Evolutionary conservation across 176 grass and related monocot species (phyloP).

Genomic region (Oryza punctata): DNA sequence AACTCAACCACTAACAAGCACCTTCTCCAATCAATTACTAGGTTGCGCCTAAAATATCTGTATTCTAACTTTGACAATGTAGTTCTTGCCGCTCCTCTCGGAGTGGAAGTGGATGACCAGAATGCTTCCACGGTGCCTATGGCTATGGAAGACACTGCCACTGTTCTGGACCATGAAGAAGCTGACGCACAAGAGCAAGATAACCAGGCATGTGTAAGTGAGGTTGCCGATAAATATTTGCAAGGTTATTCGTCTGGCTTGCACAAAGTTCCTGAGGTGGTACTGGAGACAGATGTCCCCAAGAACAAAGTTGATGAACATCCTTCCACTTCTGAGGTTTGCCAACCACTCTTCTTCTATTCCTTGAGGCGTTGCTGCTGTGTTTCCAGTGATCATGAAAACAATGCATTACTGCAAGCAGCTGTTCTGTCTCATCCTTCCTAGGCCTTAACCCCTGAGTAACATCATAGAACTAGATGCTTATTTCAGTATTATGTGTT

Average conservation of each 20-base stretch:
- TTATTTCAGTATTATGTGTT: constrained; percentile 2
- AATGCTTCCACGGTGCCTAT: constrained; percentile 22
- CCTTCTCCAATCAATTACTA: constrained; percentile 6
- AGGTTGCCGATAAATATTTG: too few relatives aligned
- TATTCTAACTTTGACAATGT: constrained; percentile 26
- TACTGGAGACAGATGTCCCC: constrained; percentile 35
- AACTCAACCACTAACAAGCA: not conserved
- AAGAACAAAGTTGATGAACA: constrained; percentile 5
- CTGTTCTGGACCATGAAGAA: constrained; percentile 25
- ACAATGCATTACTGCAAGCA: constrained; percentile 17
- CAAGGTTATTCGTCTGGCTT: too few relatives aligned
- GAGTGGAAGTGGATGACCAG: not conserved
- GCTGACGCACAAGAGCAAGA: constrained; percentile 25
- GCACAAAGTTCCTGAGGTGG: constrained; percentile 5
- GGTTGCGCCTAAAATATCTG: too few relatives aligned
- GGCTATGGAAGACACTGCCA: not conserved
- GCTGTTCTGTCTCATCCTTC: constrained; percentile 8
- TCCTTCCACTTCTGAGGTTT: constrained; percentile 46
- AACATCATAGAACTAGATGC: not conserved
- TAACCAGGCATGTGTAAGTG: constrained; percentile 19
- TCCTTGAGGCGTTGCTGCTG: not conserved
- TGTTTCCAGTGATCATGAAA: constrained; percentile 1
- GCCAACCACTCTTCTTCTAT: constrained; percentile 3
- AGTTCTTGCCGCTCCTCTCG: constrained; percentile 35
- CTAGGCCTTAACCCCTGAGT: constrained; percentile 1